These are phyloP conservation scores for Xanthoconium separans DNA, from an alignment of 1,284 basidiomycete genomes.

Conservation along the genomic window DNA sequence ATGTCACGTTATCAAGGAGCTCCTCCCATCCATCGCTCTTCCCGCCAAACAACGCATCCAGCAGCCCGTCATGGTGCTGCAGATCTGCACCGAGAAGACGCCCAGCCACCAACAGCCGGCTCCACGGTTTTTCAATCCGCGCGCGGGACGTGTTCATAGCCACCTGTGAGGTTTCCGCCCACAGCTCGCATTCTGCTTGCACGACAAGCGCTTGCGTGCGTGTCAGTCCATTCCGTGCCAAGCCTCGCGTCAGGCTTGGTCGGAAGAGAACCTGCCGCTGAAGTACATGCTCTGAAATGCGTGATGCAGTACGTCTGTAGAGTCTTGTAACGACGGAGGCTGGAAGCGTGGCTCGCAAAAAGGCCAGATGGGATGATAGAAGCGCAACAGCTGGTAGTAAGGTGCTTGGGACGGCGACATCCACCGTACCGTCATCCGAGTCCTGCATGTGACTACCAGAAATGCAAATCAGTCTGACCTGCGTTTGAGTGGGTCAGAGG, in stretches of 20 bases:
- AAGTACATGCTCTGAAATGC: constrained; percentile 70
- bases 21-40: constrained; percentile 30
- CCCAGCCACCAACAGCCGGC: constrained; percentile 63
- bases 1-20: constrained; percentile 24
- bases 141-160: constrained; percentile 44
- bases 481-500: not conserved
- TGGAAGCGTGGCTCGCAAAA: constrained; percentile 62
- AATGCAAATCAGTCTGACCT: constrained; percentile 1
- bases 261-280: constrained; percentile 82
- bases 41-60: constrained; percentile 18
- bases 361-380: constrained; percentile 69
- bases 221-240: constrained; percentile 25
- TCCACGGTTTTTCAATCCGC: constrained; percentile 71
- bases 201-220: constrained; percentile 53
- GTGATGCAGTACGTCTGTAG: constrained; percentile 69
- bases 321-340: constrained; percentile 51
- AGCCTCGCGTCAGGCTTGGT: constrained; percentile 54
- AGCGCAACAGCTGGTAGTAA: constrained; percentile 71
- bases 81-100: constrained; percentile 58
- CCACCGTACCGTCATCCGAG: constrained; percentile 33
- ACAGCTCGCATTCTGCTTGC: constrained; percentile 70
- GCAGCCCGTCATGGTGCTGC: constrained; percentile 4
- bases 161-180: constrained; percentile 71
- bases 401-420: constrained; percentile 60
- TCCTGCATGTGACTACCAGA: constrained; percentile 21